Percentiles rank a stretch among this genome's conserved stretches.
Evolutionary conservation across 768 basidiomycete species (phyloP).

Genomic region (Lactarius sanguifluus): DNA sequence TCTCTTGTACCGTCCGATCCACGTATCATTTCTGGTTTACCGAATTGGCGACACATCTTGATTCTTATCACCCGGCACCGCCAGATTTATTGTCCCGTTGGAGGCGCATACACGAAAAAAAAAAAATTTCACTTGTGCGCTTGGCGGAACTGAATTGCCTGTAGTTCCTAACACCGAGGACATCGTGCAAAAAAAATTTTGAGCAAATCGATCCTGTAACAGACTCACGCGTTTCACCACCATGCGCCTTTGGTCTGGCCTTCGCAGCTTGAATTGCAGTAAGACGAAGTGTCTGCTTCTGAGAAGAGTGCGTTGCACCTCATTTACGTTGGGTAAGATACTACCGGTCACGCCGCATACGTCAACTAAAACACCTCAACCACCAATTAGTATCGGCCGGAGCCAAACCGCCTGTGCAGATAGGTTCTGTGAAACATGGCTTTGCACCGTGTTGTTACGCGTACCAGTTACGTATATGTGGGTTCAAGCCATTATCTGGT

Average conservation of each 20-base stretch:
- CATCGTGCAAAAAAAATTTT: not conserved
- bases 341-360: not conserved
- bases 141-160: not conserved
- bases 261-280: not conserved
- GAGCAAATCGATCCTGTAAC: not conserved
- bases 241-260: not conserved
- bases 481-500: not conserved
- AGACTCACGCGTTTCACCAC: slow-evolving; percentile 1
- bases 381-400: not conserved
- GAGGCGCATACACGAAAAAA: not conserved
- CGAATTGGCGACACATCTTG: not conserved
- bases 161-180: slow-evolving; percentile 14
- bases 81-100: not conserved
- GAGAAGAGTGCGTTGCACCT: not conserved
- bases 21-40: not conserved
- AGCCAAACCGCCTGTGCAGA: not conserved
- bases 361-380: not conserved
- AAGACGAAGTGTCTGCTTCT: not conserved
- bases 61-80: not conserved
- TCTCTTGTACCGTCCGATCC: not conserved
- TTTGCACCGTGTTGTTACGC: not conserved
- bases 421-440: slow-evolving; percentile 1
- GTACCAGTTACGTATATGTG: not conserved
- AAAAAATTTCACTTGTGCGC: not conserved
- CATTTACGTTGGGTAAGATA: not conserved